A percentile compares a stretch with the other conserved stretches of the same genome.
These are phyloP conservation scores for Pythium scleroteichum DNA, from an alignment of 352 stramenopile species.

Conservation along the genomic window DNA sequence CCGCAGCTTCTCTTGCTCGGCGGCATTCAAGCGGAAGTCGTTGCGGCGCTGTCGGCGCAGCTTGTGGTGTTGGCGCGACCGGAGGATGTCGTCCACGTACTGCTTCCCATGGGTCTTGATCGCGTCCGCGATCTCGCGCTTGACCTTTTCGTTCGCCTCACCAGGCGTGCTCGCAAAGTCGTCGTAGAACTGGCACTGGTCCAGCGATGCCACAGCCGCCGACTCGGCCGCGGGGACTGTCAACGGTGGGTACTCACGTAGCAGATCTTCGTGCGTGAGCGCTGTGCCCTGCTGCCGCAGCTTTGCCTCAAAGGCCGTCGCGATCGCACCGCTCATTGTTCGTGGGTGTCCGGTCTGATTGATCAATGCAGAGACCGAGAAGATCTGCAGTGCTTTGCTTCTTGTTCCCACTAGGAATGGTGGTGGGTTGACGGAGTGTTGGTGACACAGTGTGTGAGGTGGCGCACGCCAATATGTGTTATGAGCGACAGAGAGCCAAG, in stretches of 20 bases:
- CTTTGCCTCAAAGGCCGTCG: conserved; percentile 16
- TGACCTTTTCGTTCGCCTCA: conserved; percentile 13
- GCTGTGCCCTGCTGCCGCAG: conserved; percentile 5
- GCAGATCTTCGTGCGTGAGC: conserved; percentile 12
- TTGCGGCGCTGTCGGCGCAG: conserved; percentile 22
- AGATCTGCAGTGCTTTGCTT: not conserved
- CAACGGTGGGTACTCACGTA: not conserved
- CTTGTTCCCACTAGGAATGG: not conserved
- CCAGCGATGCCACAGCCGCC: not conserved
- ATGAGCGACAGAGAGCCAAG: no score
- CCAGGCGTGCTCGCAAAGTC: conserved; percentile 17
- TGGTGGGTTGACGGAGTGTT: not conserved
- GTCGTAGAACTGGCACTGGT: conserved; percentile 21
- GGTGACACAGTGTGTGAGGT: not conserved
- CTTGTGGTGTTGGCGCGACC: conserved; percentile 14
- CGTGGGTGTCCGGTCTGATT: no score
- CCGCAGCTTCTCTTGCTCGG: conserved; percentile 17
- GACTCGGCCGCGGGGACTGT: not conserved
- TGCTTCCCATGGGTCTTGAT: conserved; percentile 7
- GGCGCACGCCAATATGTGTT: not conserved
- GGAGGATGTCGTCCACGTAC: conserved; percentile 16
- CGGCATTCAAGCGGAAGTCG: conserved; percentile 26
- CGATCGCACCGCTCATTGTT: conserved; percentile 13
- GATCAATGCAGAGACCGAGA: conserved; percentile 10
- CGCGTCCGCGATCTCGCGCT: conserved; percentile 1